These are phyloP conservation scores for Aspergillus amoenus DNA, from an alignment of 2,329 filamentous ascomycete species.

Conservation along the genomic window DNA sequence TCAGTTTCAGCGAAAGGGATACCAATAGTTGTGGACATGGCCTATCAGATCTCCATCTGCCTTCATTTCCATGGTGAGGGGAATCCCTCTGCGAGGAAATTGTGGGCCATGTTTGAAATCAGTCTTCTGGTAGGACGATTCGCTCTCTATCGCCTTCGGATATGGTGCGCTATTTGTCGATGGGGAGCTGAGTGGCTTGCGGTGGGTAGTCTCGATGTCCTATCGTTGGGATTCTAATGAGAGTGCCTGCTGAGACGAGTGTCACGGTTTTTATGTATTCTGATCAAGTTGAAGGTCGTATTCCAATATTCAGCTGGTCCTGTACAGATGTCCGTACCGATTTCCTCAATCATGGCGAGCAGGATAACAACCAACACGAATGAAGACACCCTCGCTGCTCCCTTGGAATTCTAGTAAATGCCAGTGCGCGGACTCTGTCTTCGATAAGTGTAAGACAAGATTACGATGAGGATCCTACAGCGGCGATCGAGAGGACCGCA, in stretches of 20 bases:
- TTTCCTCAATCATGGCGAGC: neutral
- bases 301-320: neutral
- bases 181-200: neutral
- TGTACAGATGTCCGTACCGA: neutral
- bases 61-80: neutral
- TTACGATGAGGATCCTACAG: neutral
- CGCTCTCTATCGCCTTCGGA: neutral
- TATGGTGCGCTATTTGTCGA: neutral
- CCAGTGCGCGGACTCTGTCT: neutral
- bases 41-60: neutral
- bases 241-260: neutral
- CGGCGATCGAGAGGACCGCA: neutral
- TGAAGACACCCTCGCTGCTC: neutral
- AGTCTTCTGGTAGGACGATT: neutral
- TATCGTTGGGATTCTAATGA: neutral
- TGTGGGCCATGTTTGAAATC: conserved; percentile 1
- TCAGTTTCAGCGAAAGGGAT: neutral
- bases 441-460: neutral
- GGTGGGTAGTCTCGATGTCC: neutral
- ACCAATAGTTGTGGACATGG: neutral
- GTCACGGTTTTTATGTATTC: neutral
- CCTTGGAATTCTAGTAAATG: neutral
- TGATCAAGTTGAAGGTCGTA: neutral
- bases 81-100: neutral
- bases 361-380: too few relatives aligned